These are phyloP conservation scores for Syncephalastrum sp. DNA, from an alignment of 371 early-diverging fungal genomes.

Conservation along the genomic window DNA sequence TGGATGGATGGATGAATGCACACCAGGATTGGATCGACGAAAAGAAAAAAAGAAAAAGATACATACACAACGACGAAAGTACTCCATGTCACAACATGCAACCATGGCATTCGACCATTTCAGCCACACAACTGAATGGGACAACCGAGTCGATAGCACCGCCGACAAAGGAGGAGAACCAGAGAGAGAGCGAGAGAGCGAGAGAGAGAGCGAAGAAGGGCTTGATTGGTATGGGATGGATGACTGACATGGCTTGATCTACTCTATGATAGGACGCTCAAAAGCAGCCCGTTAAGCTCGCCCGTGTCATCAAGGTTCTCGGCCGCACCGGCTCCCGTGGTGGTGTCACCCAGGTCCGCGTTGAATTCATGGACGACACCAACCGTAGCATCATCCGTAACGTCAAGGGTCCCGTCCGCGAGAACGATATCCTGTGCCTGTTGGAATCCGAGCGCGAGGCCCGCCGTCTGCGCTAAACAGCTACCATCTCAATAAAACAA, in stretches of 20 bases:
- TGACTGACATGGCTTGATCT: neutral
- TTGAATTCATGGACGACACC: conserved; percentile 96
- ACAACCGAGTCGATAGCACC: neutral
- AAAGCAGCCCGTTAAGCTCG: conserved; percentile 85
- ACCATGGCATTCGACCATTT: too few species aligned
- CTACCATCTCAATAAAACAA: conserved; percentile 3
- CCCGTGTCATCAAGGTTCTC: conserved; percentile 93
- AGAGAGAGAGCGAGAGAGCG: neutral
- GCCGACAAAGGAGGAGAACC: neutral
- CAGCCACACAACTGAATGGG: too few species aligned
- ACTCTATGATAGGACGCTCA: conserved; percentile 59
- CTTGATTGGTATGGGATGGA: too few species aligned
- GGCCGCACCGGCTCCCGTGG: conserved; percentile 99
- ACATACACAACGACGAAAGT: too few species aligned
- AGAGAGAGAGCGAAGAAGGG: neutral
- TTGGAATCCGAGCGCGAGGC: conserved; percentile 99
- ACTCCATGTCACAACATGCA: too few species aligned
- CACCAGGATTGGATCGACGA: too few species aligned
- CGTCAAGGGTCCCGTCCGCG: conserved; percentile 98
- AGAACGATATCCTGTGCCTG: conserved; percentile 94
- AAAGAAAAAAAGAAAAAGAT: too few species aligned
- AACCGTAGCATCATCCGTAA: conserved; percentile 97
- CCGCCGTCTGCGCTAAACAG: conserved; percentile 92
- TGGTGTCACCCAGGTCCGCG: conserved; percentile 99
- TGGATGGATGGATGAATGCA: too few species aligned